A percentile compares a stretch with the other conserved stretches of the same genome.
phyloP scores from a whole-genome alignment of 169 alveolate genomes.

The Cryptosporidium sp. region DNA sequence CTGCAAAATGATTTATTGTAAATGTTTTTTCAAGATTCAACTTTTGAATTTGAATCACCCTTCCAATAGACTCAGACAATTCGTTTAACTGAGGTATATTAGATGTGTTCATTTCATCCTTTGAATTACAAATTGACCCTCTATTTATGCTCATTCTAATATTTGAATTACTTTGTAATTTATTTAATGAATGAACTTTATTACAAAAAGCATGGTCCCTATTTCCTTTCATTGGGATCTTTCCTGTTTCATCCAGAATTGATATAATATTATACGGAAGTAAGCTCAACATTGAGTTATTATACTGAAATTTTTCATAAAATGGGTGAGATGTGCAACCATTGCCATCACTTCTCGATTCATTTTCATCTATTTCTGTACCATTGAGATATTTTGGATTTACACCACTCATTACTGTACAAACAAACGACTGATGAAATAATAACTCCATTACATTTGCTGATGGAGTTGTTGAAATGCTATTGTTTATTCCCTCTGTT shows the following conservation, averaged over 20 bases:
- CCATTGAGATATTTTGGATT: slow-evolving; percentile 33
- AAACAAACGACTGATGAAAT: slow-evolving; percentile 68
- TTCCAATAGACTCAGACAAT: slow-evolving; percentile 13
- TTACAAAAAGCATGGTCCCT: slow-evolving; percentile 67
- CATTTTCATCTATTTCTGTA: slow-evolving; percentile 8
- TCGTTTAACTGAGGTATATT: neutral
- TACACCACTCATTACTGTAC: slow-evolving; percentile 72
- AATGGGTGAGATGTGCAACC: neutral
- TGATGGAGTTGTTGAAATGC: slow-evolving; percentile 36
- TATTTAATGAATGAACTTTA: slow-evolving; percentile 41
- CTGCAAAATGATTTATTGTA: slow-evolving; percentile 81
- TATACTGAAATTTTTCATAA: slow-evolving; percentile 32
- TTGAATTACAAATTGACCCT: slow-evolving; percentile 1
- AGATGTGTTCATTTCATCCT: slow-evolving; percentile 10
- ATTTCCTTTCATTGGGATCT: slow-evolving; percentile 69
- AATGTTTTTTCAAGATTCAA: slow-evolving; percentile 76
- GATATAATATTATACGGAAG: slow-evolving; percentile 60
- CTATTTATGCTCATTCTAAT: slow-evolving; percentile 22
- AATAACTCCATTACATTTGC: slow-evolving; percentile 51
- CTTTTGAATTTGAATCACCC: slow-evolving; percentile 48
- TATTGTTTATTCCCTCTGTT: slow-evolving; percentile 71
- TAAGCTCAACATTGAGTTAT: slow-evolving; percentile 2
- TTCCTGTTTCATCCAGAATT: slow-evolving; percentile 70
- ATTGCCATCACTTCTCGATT: neutral
- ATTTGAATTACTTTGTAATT: slow-evolving; percentile 2